Percentiles rank a stretch among this genome's conserved stretches.
Conservation (phyloP, 495 filamentous ascomycete species). For the Barbatosphaeria neglecta region DNA sequence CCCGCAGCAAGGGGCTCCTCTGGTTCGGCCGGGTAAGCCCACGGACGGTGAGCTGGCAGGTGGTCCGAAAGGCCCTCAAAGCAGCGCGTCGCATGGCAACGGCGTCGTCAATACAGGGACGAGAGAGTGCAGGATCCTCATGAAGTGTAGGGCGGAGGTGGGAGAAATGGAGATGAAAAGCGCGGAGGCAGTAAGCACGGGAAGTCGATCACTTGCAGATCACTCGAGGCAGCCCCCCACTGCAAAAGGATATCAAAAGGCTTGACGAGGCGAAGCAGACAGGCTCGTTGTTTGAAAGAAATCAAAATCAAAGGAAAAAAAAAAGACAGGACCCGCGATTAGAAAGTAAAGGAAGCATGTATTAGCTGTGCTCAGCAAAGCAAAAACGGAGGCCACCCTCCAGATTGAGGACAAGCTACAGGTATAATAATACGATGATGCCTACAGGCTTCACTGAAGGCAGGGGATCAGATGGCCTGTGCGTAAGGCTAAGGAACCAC, state of each 20-base stretch:
- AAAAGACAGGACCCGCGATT: no score
- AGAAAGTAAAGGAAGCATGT: background rate
- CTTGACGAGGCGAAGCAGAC: no score
- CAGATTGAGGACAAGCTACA: background rate
- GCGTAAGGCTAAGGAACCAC: no score
- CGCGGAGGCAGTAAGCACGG: no score
- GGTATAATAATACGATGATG: no score
- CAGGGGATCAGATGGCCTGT: no score
- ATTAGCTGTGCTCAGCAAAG: background rate
- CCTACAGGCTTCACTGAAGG: no score
- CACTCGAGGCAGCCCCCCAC: no score
- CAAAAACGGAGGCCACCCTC: background rate
- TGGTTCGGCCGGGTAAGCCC: slow-evolving; percentile 25
- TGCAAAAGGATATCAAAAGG: no score
- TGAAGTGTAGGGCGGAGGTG: background rate
- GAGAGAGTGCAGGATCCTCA: background rate
- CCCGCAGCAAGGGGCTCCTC: slow-evolving; percentile 13
- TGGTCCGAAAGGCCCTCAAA: slow-evolving; percentile 31
- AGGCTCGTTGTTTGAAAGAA: no score
- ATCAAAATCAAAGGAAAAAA: no score
- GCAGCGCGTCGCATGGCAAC: slow-evolving; percentile 35
- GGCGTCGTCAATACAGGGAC: slow-evolving; percentile 1
- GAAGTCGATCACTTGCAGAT: no score
- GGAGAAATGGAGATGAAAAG: background rate
- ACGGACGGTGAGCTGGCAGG: slow-evolving; percentile 28